Evolutionary conservation across 2,329 filamentous ascomycete genomes (phyloP).

Genomic region (Alternaria triticimaculans): DNA sequence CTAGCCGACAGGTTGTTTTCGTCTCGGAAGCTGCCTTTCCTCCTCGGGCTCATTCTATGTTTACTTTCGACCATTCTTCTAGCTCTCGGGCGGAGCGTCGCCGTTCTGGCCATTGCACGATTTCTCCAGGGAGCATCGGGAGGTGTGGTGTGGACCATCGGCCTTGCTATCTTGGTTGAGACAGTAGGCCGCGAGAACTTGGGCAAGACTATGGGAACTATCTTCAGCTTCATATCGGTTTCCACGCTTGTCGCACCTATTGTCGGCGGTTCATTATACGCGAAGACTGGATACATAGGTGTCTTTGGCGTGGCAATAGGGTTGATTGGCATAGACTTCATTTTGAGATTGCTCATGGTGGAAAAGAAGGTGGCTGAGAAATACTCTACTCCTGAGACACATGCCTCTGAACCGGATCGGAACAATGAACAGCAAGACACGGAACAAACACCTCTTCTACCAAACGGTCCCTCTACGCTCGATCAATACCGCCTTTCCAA

Average conservation of each 20-base stretch:
- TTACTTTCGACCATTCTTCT: conserved; percentile 63
- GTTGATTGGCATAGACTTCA: conserved; percentile 64
- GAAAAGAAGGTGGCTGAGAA: conserved; percentile 65
- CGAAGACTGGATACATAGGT: conserved; percentile 63
- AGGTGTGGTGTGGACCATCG: conserved; percentile 66
- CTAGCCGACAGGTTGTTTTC: conserved; percentile 60
- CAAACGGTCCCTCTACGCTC: conserved; percentile 25
- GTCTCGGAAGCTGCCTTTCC: conserved; percentile 64
- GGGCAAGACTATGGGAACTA: conserved; percentile 67
- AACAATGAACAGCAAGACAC: conserved; percentile 22
- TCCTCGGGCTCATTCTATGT: conserved; percentile 61
- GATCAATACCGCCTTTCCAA: conserved; percentile 53
- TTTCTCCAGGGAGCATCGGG: conserved; percentile 64
- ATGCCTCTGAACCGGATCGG: neutral
- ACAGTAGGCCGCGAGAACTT: conserved; percentile 64
- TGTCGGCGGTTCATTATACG: conserved; percentile 66
- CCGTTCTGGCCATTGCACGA: conserved; percentile 59
- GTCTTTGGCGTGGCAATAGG: conserved; percentile 65
- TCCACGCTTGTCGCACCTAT: conserved; percentile 65
- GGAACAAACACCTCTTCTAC: conserved; percentile 36
- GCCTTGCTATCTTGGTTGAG: conserved; percentile 65
- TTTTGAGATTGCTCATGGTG: conserved; percentile 66
- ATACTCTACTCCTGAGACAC: conserved; percentile 42
- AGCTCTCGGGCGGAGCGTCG: conserved; percentile 57
- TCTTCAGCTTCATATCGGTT: conserved; percentile 66